Evolutionary conservation across 495 filamentous ascomycete genomes (phyloP).

Genomic region (Tuber magnatum): DNA sequence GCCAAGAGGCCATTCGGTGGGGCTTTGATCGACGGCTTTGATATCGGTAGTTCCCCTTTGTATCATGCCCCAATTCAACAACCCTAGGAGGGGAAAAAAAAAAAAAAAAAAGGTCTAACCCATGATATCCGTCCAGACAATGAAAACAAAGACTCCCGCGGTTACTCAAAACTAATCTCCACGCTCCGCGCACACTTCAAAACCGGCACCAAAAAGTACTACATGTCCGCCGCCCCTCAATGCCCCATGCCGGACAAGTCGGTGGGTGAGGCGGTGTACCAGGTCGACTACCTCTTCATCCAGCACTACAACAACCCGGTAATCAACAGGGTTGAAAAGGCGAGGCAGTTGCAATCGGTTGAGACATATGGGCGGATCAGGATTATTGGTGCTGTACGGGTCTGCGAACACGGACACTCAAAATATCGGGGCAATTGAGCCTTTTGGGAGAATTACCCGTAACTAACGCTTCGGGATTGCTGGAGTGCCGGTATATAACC

Average conservation of each 20-base stretch:
- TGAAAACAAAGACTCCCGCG: constrained; percentile 35
- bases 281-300: constrained; percentile 57
- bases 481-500: too few relatives aligned
- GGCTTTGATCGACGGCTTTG: constrained; percentile 53
- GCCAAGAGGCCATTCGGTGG: constrained; percentile 49
- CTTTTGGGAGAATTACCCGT: too few relatives aligned
- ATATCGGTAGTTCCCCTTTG: constrained; percentile 33
- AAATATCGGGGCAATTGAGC: too few relatives aligned
- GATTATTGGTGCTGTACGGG: too few relatives aligned
- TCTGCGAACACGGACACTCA: too few relatives aligned
- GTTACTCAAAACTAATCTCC: constrained; percentile 18
- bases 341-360: too few relatives aligned
- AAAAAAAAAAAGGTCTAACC: neutral
- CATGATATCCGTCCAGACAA: constrained; percentile 43
- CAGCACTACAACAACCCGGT: constrained; percentile 62
- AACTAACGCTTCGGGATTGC: too few relatives aligned
- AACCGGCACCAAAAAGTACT: constrained; percentile 31
- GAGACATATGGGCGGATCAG: too few relatives aligned
- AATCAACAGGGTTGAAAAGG: too few relatives aligned
- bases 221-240: constrained; percentile 52
- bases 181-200: constrained; percentile 7
- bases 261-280: constrained; percentile 50
- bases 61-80: neutral
- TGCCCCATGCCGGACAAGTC: constrained; percentile 51
- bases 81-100: too few relatives aligned